Conservation (phyloP, 2,329 filamentous ascomycete genomes). For the Calonectria hongkongensis region DNA sequence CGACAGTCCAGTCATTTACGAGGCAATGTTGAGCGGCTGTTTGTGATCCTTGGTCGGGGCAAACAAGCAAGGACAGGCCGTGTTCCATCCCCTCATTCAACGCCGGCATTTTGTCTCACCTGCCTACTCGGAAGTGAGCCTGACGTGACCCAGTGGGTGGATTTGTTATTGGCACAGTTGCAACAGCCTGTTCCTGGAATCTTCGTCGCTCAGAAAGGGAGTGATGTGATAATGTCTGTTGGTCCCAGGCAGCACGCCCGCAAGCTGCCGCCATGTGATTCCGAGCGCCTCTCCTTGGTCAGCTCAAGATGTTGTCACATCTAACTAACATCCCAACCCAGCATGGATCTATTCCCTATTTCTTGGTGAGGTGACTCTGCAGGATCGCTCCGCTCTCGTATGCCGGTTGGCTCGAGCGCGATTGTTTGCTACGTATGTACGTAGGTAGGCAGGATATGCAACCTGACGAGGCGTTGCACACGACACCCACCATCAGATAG, state of each 20-base stretch:
- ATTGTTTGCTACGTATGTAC: conserved; percentile 26
- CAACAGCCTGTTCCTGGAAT: conserved; percentile 26
- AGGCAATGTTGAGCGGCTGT: conserved; percentile 14
- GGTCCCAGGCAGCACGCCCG: conserved; percentile 27
- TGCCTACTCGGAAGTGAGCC: conserved; percentile 29
- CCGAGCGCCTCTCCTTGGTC: neutral
- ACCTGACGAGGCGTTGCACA: conserved; percentile 26
- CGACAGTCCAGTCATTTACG: conserved; percentile 12
- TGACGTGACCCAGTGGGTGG: conserved; percentile 12
- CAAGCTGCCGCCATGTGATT: conserved; percentile 12
- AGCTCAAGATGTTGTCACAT: conserved; percentile 26
- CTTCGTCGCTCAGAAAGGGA: neutral
- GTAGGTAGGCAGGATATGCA: neutral
- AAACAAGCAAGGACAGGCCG: conserved; percentile 24
- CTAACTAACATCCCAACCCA: neutral
- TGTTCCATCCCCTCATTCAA: conserved; percentile 35
- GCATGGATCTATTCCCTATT: conserved; percentile 29
- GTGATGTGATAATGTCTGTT: conserved; percentile 5
- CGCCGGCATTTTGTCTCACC: conserved; percentile 31
- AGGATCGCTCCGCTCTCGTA: conserved; percentile 19
- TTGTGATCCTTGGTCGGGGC: conserved; percentile 5
- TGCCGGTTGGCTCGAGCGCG: conserved; percentile 9
- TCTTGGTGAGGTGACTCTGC: neutral
- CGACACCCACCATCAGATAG: conserved; percentile 11
- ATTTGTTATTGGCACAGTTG: conserved; percentile 18